Base-by-base conservation (phyloP, 1,284 basidiomycete genomes). In the Fomitiporia mediterranea region DNA sequence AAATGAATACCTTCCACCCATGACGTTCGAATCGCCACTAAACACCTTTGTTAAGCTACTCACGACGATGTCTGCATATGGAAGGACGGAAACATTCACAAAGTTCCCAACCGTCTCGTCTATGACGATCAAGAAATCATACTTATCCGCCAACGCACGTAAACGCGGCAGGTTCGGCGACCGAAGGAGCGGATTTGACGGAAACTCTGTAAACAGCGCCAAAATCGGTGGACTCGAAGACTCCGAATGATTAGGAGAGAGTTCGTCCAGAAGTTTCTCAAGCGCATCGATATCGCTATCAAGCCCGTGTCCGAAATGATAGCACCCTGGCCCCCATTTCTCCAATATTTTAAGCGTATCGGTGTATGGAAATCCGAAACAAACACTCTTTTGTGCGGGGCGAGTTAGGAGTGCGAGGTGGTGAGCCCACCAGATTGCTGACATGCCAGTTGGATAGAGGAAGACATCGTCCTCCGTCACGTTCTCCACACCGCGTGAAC, bases 71-170 rank as follows among this genome's bases (percentile, higher is more conserved):
- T 99, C 97, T 1, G 89, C 91, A 62, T 84, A 92, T 3, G 88
- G 88, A 3, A 97, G 75, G 4, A 97, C 90, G 65, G 97, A 89
- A 44, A 99, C 94, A 64, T 99, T 99, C 63, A 94, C 82, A 65
- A 97, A 96, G 69, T 95, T 98, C 30, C 96, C 96, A 51, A 99
- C 84, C 1, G 94, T 98, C 69, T 99, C 97, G 68, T 99, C 96
- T 28, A 99, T 77, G 17, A 98, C 84, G 52, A 99, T 81, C 28
- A 94, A 71, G 69, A 98, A 98, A 42, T 87, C 83, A 66, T 94
- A 88, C 68, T 89, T 81, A 70, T 98, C 91, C 0, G 96, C 95
- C 7, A 99, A 76, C 17, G 74, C 67, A 49, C 94, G 80, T 19
- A 99, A 75, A 9, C 86, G 80, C n/a, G 79, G 75, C 0, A 99